Conservation (phyloP, 306 rosid genomes). For the Ammopiptanthus mongolicus region DNA sequence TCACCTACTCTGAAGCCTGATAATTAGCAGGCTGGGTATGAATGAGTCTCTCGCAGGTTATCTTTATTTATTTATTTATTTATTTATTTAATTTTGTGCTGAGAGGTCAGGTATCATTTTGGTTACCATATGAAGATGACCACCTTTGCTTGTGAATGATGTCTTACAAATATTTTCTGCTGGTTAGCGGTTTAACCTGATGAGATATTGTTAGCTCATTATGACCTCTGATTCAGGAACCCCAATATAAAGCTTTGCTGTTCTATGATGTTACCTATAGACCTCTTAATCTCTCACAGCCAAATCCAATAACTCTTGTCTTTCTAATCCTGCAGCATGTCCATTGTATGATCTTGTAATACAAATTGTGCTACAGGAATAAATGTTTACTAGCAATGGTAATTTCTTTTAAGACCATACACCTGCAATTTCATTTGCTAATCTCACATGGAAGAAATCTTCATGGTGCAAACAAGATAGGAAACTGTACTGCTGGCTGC, state of each 20-base stretch:
- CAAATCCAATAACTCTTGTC: background rate
- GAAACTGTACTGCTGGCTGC: too few species aligned
- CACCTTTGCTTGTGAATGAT: background rate
- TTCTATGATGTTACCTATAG: background rate
- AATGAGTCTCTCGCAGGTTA: background rate
- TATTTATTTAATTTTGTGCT: background rate
- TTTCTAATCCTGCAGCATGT: background rate
- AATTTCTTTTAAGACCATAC: background rate
- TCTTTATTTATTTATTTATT: background rate
- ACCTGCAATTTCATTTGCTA: conserved; percentile 1
- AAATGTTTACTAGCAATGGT: background rate
- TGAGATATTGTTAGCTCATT: background rate
- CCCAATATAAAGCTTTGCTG: too few species aligned
- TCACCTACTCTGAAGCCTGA: background rate
- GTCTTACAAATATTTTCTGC: background rate
- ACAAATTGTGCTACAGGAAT: background rate
- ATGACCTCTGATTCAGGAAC: background rate
- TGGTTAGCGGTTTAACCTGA: background rate
- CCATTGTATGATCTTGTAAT: conserved; percentile 8
- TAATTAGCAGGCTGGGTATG: background rate
- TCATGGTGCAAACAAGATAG: background rate
- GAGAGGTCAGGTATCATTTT: background rate
- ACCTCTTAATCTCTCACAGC: conserved; percentile 4
- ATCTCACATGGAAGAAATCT: background rate
- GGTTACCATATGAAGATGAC: background rate